Conservation (phyloP, 2,329 filamentous ascomycete genomes). For the Pseudocercospora crystallina region DNA sequence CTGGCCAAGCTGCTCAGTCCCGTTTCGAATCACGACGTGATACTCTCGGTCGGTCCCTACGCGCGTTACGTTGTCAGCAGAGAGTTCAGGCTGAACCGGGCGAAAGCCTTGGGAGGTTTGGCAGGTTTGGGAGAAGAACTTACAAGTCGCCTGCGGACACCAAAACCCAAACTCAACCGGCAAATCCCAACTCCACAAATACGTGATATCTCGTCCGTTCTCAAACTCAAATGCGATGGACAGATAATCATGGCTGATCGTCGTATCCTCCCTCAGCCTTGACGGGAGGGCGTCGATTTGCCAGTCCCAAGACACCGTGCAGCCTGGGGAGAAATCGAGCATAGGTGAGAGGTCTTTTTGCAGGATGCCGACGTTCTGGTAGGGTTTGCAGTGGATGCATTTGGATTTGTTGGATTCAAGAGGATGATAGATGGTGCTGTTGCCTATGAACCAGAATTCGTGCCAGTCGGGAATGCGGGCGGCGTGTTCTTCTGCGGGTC, state of each 20-base stretch:
- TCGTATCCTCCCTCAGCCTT: conserved; percentile 8
- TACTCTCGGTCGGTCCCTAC: conserved; percentile 1
- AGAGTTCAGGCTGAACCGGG: too few relatives aligned
- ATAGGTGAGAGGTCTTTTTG: background rate
- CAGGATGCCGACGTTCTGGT: conserved; percentile 7
- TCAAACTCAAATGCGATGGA: conserved; percentile 8
- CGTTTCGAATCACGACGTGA: conserved; percentile 7
- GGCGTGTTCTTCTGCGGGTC: background rate
- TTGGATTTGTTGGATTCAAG: background rate
- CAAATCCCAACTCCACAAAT: conserved; percentile 4
- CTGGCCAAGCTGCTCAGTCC: background rate
- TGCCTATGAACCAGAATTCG: conserved; percentile 8
- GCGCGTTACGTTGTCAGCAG: too few relatives aligned
- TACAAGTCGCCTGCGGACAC: conserved; percentile 6
- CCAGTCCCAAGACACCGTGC: conserved; percentile 1
- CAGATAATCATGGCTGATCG: conserved; percentile 9
- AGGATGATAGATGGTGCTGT: background rate
- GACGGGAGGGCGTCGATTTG: conserved; percentile 3
- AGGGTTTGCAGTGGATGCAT: conserved; percentile 8
- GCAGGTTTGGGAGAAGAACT: background rate
- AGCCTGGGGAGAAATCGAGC: background rate
- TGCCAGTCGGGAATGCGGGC: conserved; percentile 2
- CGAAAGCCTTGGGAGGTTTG: too few relatives aligned
- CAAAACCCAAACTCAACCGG: conserved; percentile 7
- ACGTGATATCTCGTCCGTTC: conserved; percentile 11